Evolutionary conservation across 116 monocot genomes (phyloP).

Genomic region (Phalaenopsis hybrid): DNA sequence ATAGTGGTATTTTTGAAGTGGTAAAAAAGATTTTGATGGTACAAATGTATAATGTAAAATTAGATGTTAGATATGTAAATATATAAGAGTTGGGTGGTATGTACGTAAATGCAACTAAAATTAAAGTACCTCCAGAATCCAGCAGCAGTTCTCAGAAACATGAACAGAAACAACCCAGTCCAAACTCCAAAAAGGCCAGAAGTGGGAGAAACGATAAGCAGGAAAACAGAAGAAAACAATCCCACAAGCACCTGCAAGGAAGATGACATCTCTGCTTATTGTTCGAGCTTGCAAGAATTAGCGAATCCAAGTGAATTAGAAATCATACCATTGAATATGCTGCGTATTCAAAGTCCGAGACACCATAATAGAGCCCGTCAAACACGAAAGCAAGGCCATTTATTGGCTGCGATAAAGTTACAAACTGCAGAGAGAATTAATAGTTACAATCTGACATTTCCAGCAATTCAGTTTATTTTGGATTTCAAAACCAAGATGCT

Average conservation of each 20-base stretch:
- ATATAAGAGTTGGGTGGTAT: too few species aligned
- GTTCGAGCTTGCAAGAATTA: not conserved
- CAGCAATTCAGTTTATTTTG: too few species aligned
- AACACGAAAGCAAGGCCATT: slow-evolving; percentile 92
- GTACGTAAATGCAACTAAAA: too few species aligned
- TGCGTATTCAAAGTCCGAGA: slow-evolving; percentile 87
- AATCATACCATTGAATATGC: slow-evolving; percentile 83
- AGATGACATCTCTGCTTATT: too few species aligned
- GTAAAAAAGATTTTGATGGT: too few species aligned
- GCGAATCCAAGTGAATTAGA: not conserved
- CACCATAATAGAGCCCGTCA: slow-evolving; percentile 96
- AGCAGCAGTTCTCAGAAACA: slow-evolving; percentile 66
- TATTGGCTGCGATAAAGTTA: slow-evolving; percentile 76
- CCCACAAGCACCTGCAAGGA: slow-evolving; percentile 52
- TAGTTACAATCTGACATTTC: not conserved
- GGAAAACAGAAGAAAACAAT: slow-evolving; percentile 46
- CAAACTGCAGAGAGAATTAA: slow-evolving; percentile 51
- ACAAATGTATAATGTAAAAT: too few species aligned
- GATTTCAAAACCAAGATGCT: too few species aligned
- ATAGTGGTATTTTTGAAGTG: too few species aligned
- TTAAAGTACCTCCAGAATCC: slow-evolving; percentile 70
- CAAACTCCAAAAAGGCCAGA: slow-evolving; percentile 87
- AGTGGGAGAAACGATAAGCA: slow-evolving; percentile 39
- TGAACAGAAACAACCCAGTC: slow-evolving; percentile 82
- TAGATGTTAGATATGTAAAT: not conserved